phyloP scores from a whole-genome alignment of 495 filamentous ascomycete genomes.

The Penicillium ochrochloron region DNA sequence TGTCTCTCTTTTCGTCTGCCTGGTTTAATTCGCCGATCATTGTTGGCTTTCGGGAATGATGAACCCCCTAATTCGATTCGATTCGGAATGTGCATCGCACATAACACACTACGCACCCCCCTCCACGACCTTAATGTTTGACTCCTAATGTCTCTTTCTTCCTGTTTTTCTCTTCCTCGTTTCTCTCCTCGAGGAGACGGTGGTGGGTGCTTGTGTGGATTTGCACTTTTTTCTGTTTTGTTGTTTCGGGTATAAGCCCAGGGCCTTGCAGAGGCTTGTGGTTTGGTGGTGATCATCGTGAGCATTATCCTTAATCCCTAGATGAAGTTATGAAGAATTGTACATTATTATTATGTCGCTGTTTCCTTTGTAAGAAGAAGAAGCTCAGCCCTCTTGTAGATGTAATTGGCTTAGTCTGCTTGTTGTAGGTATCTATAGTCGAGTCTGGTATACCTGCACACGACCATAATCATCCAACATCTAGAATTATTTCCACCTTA shows the following conservation, averaged over 20 bases:
- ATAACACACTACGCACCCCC: conserved; percentile 7
- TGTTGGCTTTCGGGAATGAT: conserved; percentile 21
- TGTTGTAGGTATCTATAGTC: not conserved
- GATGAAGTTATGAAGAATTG: conserved; percentile 37
- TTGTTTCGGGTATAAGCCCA: not conserved
- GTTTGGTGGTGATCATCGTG: conserved; percentile 27
- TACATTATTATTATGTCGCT: conserved; percentile 27
- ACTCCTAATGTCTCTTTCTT: conserved; percentile 19
- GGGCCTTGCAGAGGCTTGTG: not conserved
- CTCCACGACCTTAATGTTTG: conserved; percentile 21
- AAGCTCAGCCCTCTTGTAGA: not conserved
- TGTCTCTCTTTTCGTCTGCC: not conserved
- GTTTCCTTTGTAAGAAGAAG: not conserved
- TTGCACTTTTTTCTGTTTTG: not conserved
- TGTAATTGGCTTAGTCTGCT: not conserved
- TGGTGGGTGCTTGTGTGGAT: conserved; percentile 10
- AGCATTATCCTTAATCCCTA: conserved; percentile 37
- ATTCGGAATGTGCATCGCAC: conserved; percentile 4
- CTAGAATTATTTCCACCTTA: no score
- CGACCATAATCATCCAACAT: no score
- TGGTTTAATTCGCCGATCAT: conserved; percentile 16
- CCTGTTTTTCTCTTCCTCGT: not conserved
- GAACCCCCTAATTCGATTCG: conserved; percentile 4
- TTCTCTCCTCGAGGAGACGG: conserved; percentile 2
- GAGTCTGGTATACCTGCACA: no score